Evolutionary conservation across 176 grass and related monocot species (phyloP), one percentile per base, ranked within the genome.

Genomic region (Triticum turgidum): DNA sequence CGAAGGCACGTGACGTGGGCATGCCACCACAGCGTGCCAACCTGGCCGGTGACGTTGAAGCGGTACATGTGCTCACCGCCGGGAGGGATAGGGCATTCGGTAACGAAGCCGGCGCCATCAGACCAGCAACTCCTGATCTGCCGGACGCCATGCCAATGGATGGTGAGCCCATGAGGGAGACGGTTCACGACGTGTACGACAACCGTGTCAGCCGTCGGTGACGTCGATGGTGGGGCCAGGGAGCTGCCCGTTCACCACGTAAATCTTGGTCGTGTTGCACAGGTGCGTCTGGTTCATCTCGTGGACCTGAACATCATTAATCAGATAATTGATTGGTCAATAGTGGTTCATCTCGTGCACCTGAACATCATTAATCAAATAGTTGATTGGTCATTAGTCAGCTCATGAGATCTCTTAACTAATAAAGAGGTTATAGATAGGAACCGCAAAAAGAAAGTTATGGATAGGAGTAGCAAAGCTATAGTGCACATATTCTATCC

Each of bases 21-120:
- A 6, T 58, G 52, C 52, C 52, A 58, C 52, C 52, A 58, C 2
- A 20, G 52, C 17, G 52, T 58, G 1, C 90, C 90, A 0, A 69
- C 47, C 65, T 92, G 83, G 0, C 45, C 67, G 6, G 65, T 18
- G 32, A 92, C 78, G 12, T 73, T 39, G 83, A 92, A 81, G 9
- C 86, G 78, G 78, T 92, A 86, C 29, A 87, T 34, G 73, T 32
- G 78, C 14, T 82, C 18, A 13, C 33, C 12, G 5, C 34, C 59
- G 14, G 84, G 65, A 2, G 45, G 35, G 61, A 91, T 82, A 11
- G 86, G 90, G 39, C 90, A 91, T 32, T 91, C 76, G 3, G 86
- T 85, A 1, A 91, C 82, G 52, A 78, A 78, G 1, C 69, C 77
- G 0, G 86, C 86, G 10, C 90, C 90, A 45, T 91, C 90, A 3